Evolutionary conservation across 352 stramenopile species (phyloP).

Genomic region (Aphanomyces astaci): DNA sequence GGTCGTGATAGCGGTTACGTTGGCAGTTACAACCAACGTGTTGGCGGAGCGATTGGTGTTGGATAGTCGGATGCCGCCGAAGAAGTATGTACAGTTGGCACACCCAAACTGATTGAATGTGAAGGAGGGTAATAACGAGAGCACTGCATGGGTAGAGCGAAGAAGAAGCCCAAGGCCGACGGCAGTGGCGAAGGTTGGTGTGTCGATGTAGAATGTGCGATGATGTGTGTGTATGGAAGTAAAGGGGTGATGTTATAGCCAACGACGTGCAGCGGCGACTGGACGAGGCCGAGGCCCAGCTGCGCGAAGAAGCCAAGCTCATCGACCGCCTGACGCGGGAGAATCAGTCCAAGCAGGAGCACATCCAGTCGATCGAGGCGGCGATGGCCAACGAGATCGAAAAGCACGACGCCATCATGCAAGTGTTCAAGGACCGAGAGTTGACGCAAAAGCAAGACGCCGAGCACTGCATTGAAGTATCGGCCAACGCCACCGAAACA

Average conservation of each 20-base stretch:
- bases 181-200: not conserved
- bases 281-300: constrained; percentile 60
- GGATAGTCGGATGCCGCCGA: not conserved
- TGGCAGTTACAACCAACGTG: too few species aligned
- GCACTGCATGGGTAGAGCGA: constrained; percentile 2
- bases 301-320: constrained; percentile 72
- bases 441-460: constrained; percentile 45
- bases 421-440: constrained; percentile 53
- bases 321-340: constrained; percentile 74
- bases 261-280: constrained; percentile 64
- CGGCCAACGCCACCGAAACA: not conserved
- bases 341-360: constrained; percentile 62
- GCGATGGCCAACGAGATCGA: constrained; percentile 55
- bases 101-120: not conserved
- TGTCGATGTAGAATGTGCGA: too few species aligned
- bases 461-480: constrained; percentile 46
- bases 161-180: constrained; percentile 10
- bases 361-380: constrained; percentile 57
- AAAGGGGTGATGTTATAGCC: constrained; percentile 22
- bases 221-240: too few species aligned
- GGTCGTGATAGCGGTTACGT: too few species aligned
- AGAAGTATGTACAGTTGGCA: not conserved
- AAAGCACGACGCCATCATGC: constrained; percentile 45
- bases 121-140: not conserved
- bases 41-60: too few species aligned